Evolutionary conservation across 768 basidiomycete species (phyloP).

Genomic region (Porphyrellus cyaneotinctus): DNA sequence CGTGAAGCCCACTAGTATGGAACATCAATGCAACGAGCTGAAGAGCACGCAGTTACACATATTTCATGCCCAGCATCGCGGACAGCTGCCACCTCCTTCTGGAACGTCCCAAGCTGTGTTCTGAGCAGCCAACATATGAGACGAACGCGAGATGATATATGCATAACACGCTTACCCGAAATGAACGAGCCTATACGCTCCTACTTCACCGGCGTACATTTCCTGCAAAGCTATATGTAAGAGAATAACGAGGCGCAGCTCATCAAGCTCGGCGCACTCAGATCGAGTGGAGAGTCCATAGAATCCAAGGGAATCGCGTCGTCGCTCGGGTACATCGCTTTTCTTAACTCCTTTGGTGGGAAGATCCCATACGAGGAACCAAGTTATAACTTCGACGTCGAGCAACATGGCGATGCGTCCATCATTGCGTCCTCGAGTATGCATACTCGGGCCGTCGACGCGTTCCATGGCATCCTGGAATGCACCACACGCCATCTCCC

Average conservation of each 20-base stretch:
- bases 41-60: constrained; percentile 25
- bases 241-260: neutral
- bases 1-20: constrained; percentile 52
- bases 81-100: constrained; percentile 62
- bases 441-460: too few relatives aligned
- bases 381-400: too few relatives aligned
- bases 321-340: too few relatives aligned
- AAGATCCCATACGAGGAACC: too few relatives aligned
- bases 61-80: constrained; percentile 74
- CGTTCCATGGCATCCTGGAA: too few relatives aligned
- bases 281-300: constrained; percentile 72
- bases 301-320: too few relatives aligned
- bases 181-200: constrained; percentile 68
- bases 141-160: neutral
- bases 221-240: constrained; percentile 34
- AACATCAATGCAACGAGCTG: neutral
- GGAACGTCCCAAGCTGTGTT: constrained; percentile 73
- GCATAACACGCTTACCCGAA: constrained; percentile 41
- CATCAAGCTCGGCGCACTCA: constrained; percentile 33
- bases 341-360: too few relatives aligned
- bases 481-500: too few relatives aligned
- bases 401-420: too few relatives aligned
- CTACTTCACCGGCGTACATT: constrained; percentile 75
- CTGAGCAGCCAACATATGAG: constrained; percentile 25
- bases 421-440: too few relatives aligned